These are phyloP conservation scores for Discostella stelligeroides DNA, from an alignment of 108 stramenopile genomes.

Conservation along the genomic window DNA sequence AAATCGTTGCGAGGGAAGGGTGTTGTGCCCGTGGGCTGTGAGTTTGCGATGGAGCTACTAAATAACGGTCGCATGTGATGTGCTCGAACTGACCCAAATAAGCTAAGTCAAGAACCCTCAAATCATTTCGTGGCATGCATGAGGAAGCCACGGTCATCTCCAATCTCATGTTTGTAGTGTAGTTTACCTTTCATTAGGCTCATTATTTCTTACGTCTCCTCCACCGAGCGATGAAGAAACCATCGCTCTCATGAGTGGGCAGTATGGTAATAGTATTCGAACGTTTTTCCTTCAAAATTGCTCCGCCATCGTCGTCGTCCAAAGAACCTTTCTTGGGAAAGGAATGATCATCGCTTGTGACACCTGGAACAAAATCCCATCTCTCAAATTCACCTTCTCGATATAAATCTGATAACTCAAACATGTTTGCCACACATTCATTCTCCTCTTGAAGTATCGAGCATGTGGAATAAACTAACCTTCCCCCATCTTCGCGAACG, in stretches of 20 bases:
- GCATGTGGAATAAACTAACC: constrained; percentile 57
- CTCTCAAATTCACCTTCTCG: constrained; percentile 13
- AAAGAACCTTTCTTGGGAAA: background rate
- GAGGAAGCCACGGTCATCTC: too few species aligned
- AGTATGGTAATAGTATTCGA: constrained; percentile 26
- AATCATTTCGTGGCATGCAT: too few species aligned
- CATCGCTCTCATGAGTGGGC: constrained; percentile 43
- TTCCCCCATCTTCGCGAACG: constrained; percentile 37
- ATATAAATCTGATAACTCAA: constrained; percentile 34
- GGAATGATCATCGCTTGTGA: background rate
- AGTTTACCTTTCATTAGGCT: too few species aligned
- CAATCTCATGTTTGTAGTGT: too few species aligned
- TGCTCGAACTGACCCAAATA: too few species aligned
- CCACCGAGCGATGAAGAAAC: constrained; percentile 58
- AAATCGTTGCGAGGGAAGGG: constrained; percentile 57
- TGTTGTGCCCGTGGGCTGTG: constrained; percentile 67
- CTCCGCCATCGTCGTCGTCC: background rate
- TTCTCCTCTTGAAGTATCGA: constrained; percentile 53
- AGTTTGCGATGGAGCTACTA: constrained; percentile 59
- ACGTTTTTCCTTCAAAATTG: background rate
- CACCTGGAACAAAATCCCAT: constrained; percentile 29
- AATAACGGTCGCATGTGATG: constrained; percentile 13
- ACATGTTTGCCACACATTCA: constrained; percentile 38
- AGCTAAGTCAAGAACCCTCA: background rate
- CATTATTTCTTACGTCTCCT: constrained; percentile 11